A percentile compares a stretch with the other conserved stretches of the same genome.
Conservation (phyloP, 192 early-diverging fungal genomes). For the Backusella macrospora region DNA sequence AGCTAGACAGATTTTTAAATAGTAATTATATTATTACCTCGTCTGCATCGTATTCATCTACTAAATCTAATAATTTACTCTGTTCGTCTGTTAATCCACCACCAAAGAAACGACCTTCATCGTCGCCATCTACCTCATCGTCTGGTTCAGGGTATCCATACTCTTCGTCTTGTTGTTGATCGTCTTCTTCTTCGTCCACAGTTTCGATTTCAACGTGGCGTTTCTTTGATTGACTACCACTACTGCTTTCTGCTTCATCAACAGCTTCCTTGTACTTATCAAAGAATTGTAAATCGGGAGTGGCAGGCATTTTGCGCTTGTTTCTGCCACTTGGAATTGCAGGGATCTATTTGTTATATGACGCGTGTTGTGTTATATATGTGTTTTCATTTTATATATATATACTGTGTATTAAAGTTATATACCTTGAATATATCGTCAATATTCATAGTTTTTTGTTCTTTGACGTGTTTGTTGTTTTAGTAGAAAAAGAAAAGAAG, state of each 20-base stretch:
- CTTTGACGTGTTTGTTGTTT: not conserved
- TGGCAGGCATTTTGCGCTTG: constrained; percentile 53
- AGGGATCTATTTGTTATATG: constrained; percentile 30
- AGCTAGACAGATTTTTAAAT: not conserved
- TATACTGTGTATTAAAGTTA: not conserved
- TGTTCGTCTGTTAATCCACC: constrained; percentile 81
- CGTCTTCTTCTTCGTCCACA: constrained; percentile 4
- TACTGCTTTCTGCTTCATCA: constrained; percentile 20
- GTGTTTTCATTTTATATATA: not conserved
- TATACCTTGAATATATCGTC: constrained; percentile 44
- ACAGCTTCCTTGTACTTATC: constrained; percentile 44
- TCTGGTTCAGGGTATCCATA: constrained; percentile 24
- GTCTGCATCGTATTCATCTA: constrained; percentile 79
- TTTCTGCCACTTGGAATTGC: constrained; percentile 49
- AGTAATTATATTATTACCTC: constrained; percentile 48
- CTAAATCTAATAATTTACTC: constrained; percentile 76
- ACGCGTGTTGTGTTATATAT: not conserved
- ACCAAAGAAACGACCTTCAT: constrained; percentile 80
- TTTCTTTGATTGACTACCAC: constrained; percentile 24
- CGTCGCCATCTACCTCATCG: constrained; percentile 59
- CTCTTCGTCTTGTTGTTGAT: constrained; percentile 23
- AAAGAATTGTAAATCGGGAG: constrained; percentile 46
- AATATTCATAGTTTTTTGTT: constrained; percentile 36
- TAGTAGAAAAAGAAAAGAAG: not conserved
- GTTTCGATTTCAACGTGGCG: constrained; percentile 31